These are phyloP conservation scores for Tetrapyrgos nigripes DNA, from an alignment of 1,284 basidiomycete species.

Conservation along the genomic window DNA sequence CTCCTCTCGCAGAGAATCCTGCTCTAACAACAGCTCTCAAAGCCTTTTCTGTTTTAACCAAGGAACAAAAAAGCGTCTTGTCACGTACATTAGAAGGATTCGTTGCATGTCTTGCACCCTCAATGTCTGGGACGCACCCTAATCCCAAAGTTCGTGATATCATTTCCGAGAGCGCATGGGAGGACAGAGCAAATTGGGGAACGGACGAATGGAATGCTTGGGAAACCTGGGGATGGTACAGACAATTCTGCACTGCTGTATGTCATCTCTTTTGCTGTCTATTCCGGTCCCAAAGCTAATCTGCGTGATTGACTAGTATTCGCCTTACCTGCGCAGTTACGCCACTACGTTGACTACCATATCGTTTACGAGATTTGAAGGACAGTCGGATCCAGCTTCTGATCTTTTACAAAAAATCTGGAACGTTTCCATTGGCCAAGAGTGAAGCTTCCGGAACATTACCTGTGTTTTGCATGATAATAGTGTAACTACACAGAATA, in stretches of 20 bases:
- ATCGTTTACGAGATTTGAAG: slow-evolving; percentile 66
- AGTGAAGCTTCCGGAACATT: too few species aligned
- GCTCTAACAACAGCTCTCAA: slow-evolving; percentile 73
- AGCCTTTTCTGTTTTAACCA: slow-evolving; percentile 72
- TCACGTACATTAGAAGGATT: slow-evolving; percentile 75
- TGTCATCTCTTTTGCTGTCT: slow-evolving; percentile 34
- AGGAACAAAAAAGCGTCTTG: slow-evolving; percentile 76
- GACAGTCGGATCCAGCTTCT: slow-evolving; percentile 59
- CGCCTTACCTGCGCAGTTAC: slow-evolving; percentile 77
- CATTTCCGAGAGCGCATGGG: slow-evolving; percentile 69
- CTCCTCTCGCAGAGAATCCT: slow-evolving; percentile 62
- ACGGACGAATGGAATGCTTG: slow-evolving; percentile 78
- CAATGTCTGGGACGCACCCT: slow-evolving; percentile 42
- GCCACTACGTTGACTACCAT: slow-evolving; percentile 68
- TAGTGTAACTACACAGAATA: too few species aligned
- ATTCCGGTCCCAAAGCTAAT: neutral
- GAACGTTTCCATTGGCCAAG: slow-evolving; percentile 72
- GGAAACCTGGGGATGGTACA: slow-evolving; percentile 89
- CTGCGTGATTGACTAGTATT: slow-evolving; percentile 55
- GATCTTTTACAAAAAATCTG: slow-evolving; percentile 69
- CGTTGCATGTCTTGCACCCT: slow-evolving; percentile 61
- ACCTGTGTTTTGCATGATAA: too few species aligned
- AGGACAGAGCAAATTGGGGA: slow-evolving; percentile 70
- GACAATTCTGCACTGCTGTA: slow-evolving; percentile 83
- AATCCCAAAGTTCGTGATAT: slow-evolving; percentile 56